These are phyloP conservation scores for Botryotinia calthae DNA, from an alignment of 2,329 filamentous ascomycete species.

Conservation along the genomic window DNA sequence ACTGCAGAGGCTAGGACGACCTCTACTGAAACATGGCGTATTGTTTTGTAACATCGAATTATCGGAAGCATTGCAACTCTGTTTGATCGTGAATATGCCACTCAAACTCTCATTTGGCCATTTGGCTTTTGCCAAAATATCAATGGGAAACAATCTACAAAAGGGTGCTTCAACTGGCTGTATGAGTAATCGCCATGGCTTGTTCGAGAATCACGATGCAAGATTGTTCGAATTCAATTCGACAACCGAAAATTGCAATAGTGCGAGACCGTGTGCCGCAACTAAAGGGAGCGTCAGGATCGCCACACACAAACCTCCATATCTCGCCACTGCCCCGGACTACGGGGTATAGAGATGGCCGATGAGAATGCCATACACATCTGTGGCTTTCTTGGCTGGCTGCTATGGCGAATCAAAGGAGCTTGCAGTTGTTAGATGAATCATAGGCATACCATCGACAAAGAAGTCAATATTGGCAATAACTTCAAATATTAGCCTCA, in stretches of 20 bases:
- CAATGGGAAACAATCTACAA: background rate
- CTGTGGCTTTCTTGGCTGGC: background rate
- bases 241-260: background rate
- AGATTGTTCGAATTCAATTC: background rate
- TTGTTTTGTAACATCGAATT: background rate
- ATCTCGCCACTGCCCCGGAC: background rate
- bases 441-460: background rate
- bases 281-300: background rate
- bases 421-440: background rate
- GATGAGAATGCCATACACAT: background rate
- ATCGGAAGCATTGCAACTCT: background rate
- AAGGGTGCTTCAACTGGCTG: background rate
- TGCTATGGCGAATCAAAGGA: constrained; percentile 1
- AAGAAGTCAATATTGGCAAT: background rate
- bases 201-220: background rate
- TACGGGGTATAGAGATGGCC: background rate
- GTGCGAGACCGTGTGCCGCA: background rate
- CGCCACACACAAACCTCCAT: background rate
- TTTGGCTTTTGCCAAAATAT: background rate
- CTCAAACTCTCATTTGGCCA: background rate
- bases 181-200: background rate
- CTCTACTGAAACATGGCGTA: background rate
- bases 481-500: background rate
- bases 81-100: background rate
- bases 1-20: background rate